These are phyloP conservation scores for Elongisporangium senticosum DNA, from an alignment of 352 stramenopile genomes.

Conservation along the genomic window DNA sequence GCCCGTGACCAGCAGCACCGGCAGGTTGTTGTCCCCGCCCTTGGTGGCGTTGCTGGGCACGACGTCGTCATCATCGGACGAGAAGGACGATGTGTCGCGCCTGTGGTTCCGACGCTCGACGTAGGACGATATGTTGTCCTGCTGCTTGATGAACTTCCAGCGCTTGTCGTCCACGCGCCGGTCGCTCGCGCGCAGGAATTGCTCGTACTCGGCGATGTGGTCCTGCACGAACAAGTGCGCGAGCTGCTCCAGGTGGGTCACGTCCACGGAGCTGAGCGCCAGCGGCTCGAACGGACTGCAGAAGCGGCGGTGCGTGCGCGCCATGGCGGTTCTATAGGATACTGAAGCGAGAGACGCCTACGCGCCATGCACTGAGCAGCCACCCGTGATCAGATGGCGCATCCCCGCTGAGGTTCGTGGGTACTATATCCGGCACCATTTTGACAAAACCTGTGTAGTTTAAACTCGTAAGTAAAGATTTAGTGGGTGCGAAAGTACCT, in stretches of 20 bases:
- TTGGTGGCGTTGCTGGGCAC: slow-evolving; percentile 1
- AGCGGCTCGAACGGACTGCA: slow-evolving; percentile 35
- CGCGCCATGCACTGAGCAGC: neutral
- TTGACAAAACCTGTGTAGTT: neutral
- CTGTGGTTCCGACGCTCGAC: slow-evolving; percentile 8
- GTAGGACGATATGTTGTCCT: slow-evolving; percentile 22
- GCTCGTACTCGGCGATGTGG: slow-evolving; percentile 34
- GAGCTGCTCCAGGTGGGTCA: slow-evolving; percentile 18
- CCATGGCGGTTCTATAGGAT: neutral
- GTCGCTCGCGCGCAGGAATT: slow-evolving; percentile 8
- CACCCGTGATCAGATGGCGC: neutral
- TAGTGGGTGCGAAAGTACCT: neutral
- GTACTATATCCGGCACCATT: neutral
- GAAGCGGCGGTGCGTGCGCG: slow-evolving; percentile 12
- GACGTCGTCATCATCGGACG: neutral
- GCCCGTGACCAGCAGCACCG: slow-evolving; percentile 36
- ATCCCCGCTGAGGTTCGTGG: neutral
- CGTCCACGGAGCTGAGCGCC: slow-evolving; percentile 18
- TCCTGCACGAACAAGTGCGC: slow-evolving; percentile 32
- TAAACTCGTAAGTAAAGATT: too few species aligned
- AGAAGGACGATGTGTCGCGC: neutral
- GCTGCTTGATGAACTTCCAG: slow-evolving; percentile 28
- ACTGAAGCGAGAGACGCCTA: neutral
- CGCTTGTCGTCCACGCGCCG: slow-evolving; percentile 9
- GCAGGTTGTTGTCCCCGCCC: slow-evolving; percentile 22